Base-by-base conservation (phyloP, 495 filamentous ascomycete genomes). In the Choiromyces venosus region DNA sequence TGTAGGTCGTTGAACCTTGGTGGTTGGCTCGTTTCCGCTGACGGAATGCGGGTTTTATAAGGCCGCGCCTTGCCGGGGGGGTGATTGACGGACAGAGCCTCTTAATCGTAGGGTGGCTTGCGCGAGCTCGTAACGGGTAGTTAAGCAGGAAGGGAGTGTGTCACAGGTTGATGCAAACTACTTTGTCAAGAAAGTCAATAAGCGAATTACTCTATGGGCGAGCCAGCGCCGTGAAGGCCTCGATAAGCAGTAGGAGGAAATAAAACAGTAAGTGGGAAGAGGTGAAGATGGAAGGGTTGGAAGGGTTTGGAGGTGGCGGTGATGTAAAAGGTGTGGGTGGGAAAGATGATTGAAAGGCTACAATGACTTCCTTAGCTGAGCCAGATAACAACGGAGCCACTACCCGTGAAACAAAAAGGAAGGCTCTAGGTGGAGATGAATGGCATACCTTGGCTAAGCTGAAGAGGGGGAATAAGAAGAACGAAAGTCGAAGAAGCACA, bases 161-260 rank as follows among this genome's bases (percentile, higher is more conserved):
- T 61, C 52, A 61, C 52, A 16, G 52, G 52, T 33, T 36, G 72
- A 76, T 75, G 73, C 52, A 36, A 61, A 67, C 74, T 77, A 35
- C 69, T 76, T 44, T 56, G 40, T 67, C 37, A 69, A 73, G 75
- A 67, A 39, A 61, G 76, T 77, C 69, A 71, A 77, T 73, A 73
- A 76, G 61, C 56, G 56, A 77, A 76, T 68, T 77, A 69, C 52
- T 40, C 39, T 71, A 67, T 42, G 67, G 74, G 74, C 75, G 75
- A 73, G 70, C 75, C 75, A 77, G 75, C 74, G 75, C 75, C 74
- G 75, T 66, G 37, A 68, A 40, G 56, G 52, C 25, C 52, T 33
- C 52, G 52, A 33, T 61, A 33, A 33, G 52, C 52, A 12, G 10
- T 61, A 14, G 52, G 52, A 33, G 25, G 14, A 61, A 14, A 33